These are phyloP conservation scores for Pyrenophora teres DNA, from an alignment of 2,329 filamentous ascomycete species.

Conservation along the genomic window DNA sequence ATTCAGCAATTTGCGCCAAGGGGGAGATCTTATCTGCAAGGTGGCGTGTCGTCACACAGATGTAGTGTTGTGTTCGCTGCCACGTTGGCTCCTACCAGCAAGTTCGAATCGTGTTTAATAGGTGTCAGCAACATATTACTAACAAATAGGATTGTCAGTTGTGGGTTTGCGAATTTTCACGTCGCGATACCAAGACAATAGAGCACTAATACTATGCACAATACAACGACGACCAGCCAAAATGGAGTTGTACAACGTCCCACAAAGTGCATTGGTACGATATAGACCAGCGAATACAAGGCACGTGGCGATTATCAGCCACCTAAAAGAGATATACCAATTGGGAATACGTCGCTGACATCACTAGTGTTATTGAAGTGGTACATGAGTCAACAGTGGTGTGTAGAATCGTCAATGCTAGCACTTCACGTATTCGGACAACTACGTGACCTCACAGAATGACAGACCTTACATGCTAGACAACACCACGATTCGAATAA, in stretches of 20 bases:
- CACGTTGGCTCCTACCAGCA: conserved; percentile 20
- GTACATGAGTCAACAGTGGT: neutral
- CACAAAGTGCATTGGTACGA: neutral
- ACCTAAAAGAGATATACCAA: neutral
- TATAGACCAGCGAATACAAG: conserved; percentile 6
- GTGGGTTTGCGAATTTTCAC: neutral
- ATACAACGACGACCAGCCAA: neutral
- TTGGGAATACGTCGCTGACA: neutral
- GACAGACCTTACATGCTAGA: neutral
- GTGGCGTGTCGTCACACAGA: conserved; percentile 12
- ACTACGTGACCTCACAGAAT: neutral
- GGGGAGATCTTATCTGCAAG: neutral
- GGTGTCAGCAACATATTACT: neutral
- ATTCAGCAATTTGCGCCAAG: neutral
- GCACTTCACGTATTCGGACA: neutral
- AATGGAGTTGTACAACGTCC: conserved; percentile 7
- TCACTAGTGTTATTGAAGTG: conserved; percentile 1
- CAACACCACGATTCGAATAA: neutral
- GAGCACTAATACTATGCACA: too few relatives aligned
- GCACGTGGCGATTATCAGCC: conserved; percentile 17
- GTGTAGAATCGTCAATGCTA: neutral
- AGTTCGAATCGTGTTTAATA: neutral
- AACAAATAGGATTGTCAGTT: neutral
- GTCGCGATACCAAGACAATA: neutral
- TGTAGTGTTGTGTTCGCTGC: conserved; percentile 14